Evolutionary conservation across 805 yeast genomes (phyloP).

Genomic region (Kazachstania kunashirensis): DNA sequence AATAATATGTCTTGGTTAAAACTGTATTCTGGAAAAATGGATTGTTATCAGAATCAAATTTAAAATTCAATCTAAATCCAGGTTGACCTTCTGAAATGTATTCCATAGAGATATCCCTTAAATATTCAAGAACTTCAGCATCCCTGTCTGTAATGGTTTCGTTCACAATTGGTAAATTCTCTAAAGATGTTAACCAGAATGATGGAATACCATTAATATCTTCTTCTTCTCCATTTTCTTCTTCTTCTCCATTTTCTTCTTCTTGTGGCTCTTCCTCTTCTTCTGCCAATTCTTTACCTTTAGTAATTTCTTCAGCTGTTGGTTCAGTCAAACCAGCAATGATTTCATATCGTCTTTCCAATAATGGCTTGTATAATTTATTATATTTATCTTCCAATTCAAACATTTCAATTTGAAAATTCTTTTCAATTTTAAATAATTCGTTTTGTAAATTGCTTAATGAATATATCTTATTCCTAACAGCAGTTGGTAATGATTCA

Average conservation of each 20-base stretch:
- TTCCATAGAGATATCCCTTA: slow-evolving; percentile 65
- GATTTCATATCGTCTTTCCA: slow-evolving; percentile 60
- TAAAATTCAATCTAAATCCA: slow-evolving; percentile 81
- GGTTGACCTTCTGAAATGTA: slow-evolving; percentile 57
- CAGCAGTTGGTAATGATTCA: slow-evolving; percentile 58
- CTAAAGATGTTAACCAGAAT: slow-evolving; percentile 94
- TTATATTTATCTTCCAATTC: slow-evolving; percentile 76
- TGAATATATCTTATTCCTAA: slow-evolving; percentile 70
- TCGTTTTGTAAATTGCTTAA: slow-evolving; percentile 72
- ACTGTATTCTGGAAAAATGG: slow-evolving; percentile 64
- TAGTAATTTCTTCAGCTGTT: slow-evolving; percentile 61
- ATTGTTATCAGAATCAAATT: slow-evolving; percentile 53
- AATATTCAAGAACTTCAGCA: slow-evolving; percentile 62
- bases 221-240: slow-evolving; percentile 36
- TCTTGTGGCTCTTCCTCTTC: slow-evolving; percentile 36
- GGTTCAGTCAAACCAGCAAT: slow-evolving; percentile 72
- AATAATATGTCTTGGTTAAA: slow-evolving; percentile 80
- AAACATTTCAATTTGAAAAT: slow-evolving; percentile 81
- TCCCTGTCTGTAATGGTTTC: slow-evolving; percentile 87
- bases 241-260: slow-evolving; percentile 35
- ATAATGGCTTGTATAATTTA: slow-evolving; percentile 64
- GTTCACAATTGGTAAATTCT: slow-evolving; percentile 69
- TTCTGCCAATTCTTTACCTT: slow-evolving; percentile 57
- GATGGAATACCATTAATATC: slow-evolving; percentile 72
- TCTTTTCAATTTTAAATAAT: slow-evolving; percentile 76